phyloP scores from a whole-genome alignment of 352 stramenopile species.

The Globisporangium emineosum region DNA sequence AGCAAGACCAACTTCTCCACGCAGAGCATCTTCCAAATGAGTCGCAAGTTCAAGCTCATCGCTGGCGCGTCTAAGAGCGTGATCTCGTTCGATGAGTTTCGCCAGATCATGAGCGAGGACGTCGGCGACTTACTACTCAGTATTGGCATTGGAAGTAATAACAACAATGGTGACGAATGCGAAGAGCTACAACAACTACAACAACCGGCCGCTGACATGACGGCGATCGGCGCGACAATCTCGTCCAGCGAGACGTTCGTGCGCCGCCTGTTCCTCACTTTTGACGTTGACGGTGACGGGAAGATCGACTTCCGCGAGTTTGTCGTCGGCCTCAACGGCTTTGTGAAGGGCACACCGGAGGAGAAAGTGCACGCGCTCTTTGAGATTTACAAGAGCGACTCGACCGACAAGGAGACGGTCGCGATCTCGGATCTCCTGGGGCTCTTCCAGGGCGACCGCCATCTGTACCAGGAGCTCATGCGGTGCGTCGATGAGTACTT shows the following conservation, averaged over 20 bases:
- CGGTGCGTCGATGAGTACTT: constrained; percentile 50
- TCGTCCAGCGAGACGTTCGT: constrained; percentile 41
- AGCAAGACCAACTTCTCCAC: constrained; percentile 36
- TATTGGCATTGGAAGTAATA: constrained; percentile 16
- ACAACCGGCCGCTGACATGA: constrained; percentile 18
- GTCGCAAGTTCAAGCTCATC: constrained; percentile 48
- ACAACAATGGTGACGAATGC: background rate
- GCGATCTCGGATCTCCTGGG: constrained; percentile 43
- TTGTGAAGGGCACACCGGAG: constrained; percentile 35
- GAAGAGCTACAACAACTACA: background rate
- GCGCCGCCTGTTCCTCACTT: constrained; percentile 36
- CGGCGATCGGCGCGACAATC: constrained; percentile 38
- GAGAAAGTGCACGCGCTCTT: constrained; percentile 46
- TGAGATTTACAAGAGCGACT: constrained; percentile 30
- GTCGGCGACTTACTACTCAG: constrained; percentile 24
- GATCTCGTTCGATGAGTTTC: constrained; percentile 42
- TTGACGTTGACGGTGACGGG: constrained; percentile 41
- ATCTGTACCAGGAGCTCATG: constrained; percentile 44
- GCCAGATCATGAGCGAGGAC: constrained; percentile 36
- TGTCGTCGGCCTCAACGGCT: constrained; percentile 40
- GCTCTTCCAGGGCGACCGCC: constrained; percentile 42
- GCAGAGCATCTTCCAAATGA: constrained; percentile 47
- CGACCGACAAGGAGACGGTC: constrained; percentile 19
- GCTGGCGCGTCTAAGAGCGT: constrained; percentile 30
- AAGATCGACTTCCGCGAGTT: constrained; percentile 54